These are phyloP conservation scores for Kwoniella shandongensis DNA, from an alignment of 768 basidiomycete species.

Conservation along the genomic window DNA sequence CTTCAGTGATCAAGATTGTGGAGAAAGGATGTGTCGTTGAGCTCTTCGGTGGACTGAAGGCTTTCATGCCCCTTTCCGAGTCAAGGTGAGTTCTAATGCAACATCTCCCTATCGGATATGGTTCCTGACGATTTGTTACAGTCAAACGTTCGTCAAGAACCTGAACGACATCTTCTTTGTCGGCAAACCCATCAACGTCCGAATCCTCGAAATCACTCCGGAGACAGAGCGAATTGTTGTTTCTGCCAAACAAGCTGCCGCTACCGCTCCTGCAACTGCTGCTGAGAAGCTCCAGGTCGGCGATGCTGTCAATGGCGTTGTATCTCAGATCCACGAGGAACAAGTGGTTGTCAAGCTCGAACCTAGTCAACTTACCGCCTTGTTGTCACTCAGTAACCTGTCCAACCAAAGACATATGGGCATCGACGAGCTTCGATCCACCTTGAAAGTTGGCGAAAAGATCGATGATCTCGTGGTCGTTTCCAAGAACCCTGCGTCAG, in stretches of 20 bases:
- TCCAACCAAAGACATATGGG: conserved; percentile 74
- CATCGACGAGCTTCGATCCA: conserved; percentile 64
- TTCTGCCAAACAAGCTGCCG: conserved; percentile 77
- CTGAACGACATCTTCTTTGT: conserved; percentile 64
- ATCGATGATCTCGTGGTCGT: conserved; percentile 82
- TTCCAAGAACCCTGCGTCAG: conserved; percentile 79
- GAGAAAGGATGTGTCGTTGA: conserved; percentile 81
- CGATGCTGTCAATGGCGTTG: conserved; percentile 42
- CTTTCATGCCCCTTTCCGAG: conserved; percentile 75
- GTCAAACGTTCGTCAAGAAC: conserved; percentile 62
- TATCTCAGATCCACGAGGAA: conserved; percentile 81
- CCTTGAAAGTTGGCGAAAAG: conserved; percentile 67
- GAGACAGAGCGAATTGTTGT: conserved; percentile 70
- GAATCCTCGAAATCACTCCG: conserved; percentile 66
- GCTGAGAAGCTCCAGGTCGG: conserved; percentile 47
- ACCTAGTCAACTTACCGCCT: conserved; percentile 68
- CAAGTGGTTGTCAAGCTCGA: conserved; percentile 74
- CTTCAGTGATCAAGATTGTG: conserved; percentile 76
- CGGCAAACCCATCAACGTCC: conserved; percentile 81
- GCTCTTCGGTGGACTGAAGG: conserved; percentile 85
- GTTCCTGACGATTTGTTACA: conserved; percentile 48
- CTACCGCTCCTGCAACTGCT: conserved; percentile 49
- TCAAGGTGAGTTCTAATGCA: conserved; percentile 61
- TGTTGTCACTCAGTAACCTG: conserved; percentile 82
- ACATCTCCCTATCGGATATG: not conserved